Conservation (phyloP, 139 green algal genomes). For the Spirogloea muscicola region DNA sequence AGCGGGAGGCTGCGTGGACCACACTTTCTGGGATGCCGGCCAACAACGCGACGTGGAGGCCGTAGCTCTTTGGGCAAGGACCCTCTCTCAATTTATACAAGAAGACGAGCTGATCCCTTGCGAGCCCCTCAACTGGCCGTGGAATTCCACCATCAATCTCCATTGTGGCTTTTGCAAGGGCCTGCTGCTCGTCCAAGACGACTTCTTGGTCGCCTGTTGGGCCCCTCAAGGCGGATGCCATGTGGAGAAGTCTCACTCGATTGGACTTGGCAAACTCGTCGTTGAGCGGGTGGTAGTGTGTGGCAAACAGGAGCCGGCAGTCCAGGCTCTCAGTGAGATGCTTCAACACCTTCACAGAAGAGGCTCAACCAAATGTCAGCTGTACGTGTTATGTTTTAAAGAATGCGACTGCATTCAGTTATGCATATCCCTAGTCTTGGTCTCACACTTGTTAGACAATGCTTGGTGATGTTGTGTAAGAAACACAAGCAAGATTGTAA, state of each 20-base stretch:
- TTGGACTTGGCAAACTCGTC: constrained; percentile 31
- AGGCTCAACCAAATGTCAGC: too few species aligned
- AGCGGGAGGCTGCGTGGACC: not conserved
- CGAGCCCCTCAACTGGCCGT: not conserved
- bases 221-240: too few species aligned
- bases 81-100: constrained; percentile 73
- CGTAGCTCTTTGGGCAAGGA: constrained; percentile 90
- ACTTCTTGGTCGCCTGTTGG: constrained; percentile 1
- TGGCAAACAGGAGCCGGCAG: constrained; percentile 91
- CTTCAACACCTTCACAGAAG: constrained; percentile 70
- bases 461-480: too few species aligned
- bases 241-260: constrained; percentile 17
- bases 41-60: constrained; percentile 87
- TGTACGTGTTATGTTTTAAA: too few species aligned
- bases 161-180: constrained; percentile 1
- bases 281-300: constrained; percentile 89
- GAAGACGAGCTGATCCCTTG: constrained; percentile 77
- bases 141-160: not conserved
- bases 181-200: not conserved
- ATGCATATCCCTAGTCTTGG: too few species aligned
- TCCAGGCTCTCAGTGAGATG: constrained; percentile 60
- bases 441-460: too few species aligned
- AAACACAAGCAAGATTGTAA: too few species aligned
- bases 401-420: too few species aligned
- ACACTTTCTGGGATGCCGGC: constrained; percentile 60